phyloP scores from a whole-genome alignment of 768 basidiomycete species.

The Hericium alpestre region DNA sequence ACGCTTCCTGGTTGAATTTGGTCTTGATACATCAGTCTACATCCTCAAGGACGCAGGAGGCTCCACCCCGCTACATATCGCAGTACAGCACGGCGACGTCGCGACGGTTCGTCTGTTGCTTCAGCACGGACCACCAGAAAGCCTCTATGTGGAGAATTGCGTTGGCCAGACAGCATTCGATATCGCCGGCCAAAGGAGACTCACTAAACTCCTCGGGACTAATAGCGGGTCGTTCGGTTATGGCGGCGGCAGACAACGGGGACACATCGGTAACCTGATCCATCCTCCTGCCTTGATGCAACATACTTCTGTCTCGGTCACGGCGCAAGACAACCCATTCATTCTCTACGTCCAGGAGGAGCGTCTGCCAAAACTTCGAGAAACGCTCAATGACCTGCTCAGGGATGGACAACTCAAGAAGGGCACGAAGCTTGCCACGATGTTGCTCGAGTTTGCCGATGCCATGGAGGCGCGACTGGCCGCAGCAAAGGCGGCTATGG shows the following conservation, averaged over 20 bases:
- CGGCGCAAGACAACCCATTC: not conserved
- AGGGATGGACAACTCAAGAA: conserved; percentile 3
- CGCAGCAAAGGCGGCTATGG: not conserved
- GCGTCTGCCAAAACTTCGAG: conserved; percentile 7
- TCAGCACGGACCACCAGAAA: conserved; percentile 26
- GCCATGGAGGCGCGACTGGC: conserved; percentile 4
- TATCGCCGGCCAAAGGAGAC: conserved; percentile 11
- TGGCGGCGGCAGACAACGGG: not conserved
- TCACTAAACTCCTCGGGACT: not conserved
- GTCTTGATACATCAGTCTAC: conserved; percentile 23
- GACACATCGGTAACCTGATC: too few relatives aligned
- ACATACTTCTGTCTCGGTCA: not conserved
- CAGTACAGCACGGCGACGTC: conserved; percentile 25
- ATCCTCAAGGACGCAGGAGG: conserved; percentile 36
- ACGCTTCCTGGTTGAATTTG: conserved; percentile 26
- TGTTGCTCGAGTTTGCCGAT: conserved; percentile 4
- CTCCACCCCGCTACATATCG: conserved; percentile 41
- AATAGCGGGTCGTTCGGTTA: not conserved
- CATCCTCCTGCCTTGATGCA: too few relatives aligned
- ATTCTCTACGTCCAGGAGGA: conserved; percentile 5
- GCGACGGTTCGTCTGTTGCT: conserved; percentile 31
- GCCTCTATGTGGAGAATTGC: conserved; percentile 36
- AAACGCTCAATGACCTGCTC: conserved; percentile 5
- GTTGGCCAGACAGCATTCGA: conserved; percentile 24
- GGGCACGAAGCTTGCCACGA: conserved; percentile 2